Percentiles rank a stretch among this genome's conserved stretches.
These are phyloP conservation scores for Aspergillus sp. DNA, from an alignment of 2,329 filamentous ascomycete species.

Conservation along the genomic window DNA sequence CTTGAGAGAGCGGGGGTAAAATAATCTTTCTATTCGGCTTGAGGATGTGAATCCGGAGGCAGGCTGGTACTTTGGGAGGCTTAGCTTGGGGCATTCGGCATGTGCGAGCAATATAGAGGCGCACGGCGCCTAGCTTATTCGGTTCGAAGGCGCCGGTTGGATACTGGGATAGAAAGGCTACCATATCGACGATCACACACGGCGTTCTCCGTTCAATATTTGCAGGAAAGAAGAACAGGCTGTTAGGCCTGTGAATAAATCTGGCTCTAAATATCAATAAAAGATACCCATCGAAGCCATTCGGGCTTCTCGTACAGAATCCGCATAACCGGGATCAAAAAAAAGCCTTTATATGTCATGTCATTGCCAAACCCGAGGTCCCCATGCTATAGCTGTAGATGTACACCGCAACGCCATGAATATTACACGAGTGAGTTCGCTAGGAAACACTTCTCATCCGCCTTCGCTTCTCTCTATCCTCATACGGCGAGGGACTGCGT, in stretches of 20 bases:
- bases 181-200: neutral
- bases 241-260: neutral
- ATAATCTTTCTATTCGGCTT: conserved; percentile 27
- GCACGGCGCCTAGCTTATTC: neutral
- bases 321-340: neutral
- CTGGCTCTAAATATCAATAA: neutral
- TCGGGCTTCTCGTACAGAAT: neutral
- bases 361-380: conserved; percentile 22
- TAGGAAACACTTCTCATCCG: conserved; percentile 37
- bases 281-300: conserved; percentile 11
- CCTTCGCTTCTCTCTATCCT: conserved; percentile 48
- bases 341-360: conserved; percentile 22
- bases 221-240: neutral
- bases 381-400: conserved; percentile 21
- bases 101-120: neutral
- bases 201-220: neutral
- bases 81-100: neutral
- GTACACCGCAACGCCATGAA: conserved; percentile 28
- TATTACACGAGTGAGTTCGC: conserved; percentile 17
- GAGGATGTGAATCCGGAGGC: neutral
- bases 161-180: neutral
- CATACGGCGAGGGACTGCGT: conserved; percentile 48
- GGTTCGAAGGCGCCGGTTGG: neutral
- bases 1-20: conserved; percentile 65
- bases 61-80: neutral